Evolutionary conservation across 2,329 filamentous ascomycete species (phyloP).

Genomic region (Alternaria triticina): DNA sequence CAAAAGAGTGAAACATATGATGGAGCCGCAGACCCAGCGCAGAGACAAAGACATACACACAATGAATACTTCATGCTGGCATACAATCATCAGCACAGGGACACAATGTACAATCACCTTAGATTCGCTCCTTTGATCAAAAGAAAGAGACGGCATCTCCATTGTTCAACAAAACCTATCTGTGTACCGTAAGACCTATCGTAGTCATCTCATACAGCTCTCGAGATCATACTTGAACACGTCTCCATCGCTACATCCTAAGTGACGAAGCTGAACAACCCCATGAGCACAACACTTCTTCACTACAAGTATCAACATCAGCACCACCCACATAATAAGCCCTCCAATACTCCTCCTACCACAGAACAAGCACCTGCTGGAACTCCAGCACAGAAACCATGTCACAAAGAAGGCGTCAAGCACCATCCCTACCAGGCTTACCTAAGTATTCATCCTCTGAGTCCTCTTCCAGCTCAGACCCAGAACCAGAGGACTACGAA

Average conservation of each 20-base stretch:
- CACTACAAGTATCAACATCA: too few relatives aligned
- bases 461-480: background rate
- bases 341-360: too few relatives aligned
- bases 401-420: background rate
- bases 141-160: background rate
- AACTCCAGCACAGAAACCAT: background rate
- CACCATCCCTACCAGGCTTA: background rate
- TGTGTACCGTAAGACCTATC: too few relatives aligned
- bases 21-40: background rate
- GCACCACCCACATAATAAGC: too few relatives aligned
- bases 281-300: background rate
- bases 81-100: background rate
- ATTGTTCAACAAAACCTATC: background rate
- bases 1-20: background rate
- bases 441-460: background rate
- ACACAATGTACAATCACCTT: background rate
- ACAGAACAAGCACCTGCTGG: too few relatives aligned
- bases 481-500: background rate
- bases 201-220: too few relatives aligned
- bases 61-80: background rate
- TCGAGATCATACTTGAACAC: background rate
- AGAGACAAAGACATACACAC: background rate
- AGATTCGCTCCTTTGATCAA: background rate
- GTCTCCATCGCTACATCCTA: background rate
- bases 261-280: background rate